These are phyloP conservation scores for Penicillium griseofulvum DNA, from an alignment of 2,329 filamentous ascomycete species.

Conservation along the genomic window DNA sequence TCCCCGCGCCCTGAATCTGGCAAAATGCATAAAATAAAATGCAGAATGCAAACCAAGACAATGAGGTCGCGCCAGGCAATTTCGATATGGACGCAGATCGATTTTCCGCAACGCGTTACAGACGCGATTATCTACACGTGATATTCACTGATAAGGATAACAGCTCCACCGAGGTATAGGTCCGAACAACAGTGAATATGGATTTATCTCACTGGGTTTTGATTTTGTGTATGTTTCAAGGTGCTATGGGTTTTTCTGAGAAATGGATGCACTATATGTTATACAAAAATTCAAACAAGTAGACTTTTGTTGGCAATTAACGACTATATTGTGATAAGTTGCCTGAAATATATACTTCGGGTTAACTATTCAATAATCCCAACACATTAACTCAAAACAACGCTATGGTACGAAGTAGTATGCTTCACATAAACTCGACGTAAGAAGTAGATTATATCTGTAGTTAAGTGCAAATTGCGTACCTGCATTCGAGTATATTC, in stretches of 20 bases:
- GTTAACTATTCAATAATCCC: not conserved
- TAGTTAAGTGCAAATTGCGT: not conserved
- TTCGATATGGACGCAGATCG: constrained; percentile 6
- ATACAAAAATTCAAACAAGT: not conserved
- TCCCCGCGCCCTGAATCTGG: constrained; percentile 14
- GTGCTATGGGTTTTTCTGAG: fast-evolving
- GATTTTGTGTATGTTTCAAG: not conserved
- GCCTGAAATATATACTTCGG: not conserved
- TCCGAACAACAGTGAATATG: not conserved
- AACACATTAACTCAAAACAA: not conserved
- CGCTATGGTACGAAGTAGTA: not conserved
- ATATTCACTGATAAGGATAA: not conserved
- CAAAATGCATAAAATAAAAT: constrained; percentile 29
- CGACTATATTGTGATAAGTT: too few relatives aligned
- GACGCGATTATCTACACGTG: constrained; percentile 14
- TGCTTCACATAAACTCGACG: not conserved
- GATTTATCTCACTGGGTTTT: not conserved
- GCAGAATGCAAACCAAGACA: constrained; percentile 1
- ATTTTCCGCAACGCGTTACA: constrained; percentile 7
- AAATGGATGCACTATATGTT: too few relatives aligned
- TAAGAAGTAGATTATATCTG: not conserved
- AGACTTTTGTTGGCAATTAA: not conserved
- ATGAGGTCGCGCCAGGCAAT: constrained; percentile 1
- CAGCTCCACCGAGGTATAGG: not conserved
- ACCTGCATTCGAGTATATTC: not conserved